Percentiles rank a stretch among this genome's conserved stretches.
phyloP scores from a whole-genome alignment of 495 filamentous ascomycete genomes.

The Extremus antarcticus region DNA sequence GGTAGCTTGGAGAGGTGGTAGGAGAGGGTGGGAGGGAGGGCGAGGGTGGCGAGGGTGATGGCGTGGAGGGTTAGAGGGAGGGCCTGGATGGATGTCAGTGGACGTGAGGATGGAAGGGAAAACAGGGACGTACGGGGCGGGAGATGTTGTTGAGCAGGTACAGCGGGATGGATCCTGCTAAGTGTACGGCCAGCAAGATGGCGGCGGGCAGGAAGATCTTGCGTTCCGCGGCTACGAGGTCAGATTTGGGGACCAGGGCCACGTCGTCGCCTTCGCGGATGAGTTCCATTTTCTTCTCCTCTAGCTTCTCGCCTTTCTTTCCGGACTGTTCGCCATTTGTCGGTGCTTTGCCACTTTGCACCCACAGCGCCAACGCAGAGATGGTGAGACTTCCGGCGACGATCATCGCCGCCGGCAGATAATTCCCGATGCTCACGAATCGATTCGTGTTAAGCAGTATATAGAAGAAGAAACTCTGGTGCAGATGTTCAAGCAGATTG shows the following conservation, averaged over 20 bases:
- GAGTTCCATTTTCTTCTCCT: slow-evolving; percentile 25
- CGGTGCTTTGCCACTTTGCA: slow-evolving; percentile 54
- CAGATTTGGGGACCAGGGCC: slow-evolving; percentile 28
- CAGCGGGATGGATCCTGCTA: slow-evolving; percentile 71
- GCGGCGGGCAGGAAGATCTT: slow-evolving; percentile 67
- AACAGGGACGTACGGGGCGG: slow-evolving; percentile 45
- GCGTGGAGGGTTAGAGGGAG: slow-evolving; percentile 47
- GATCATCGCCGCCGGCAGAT: slow-evolving; percentile 92
- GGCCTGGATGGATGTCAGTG: slow-evolving; percentile 31
- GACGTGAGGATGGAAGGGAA: background rate
- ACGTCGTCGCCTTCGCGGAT: slow-evolving; percentile 25
- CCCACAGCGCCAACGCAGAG: slow-evolving; percentile 86
- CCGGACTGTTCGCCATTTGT: background rate
- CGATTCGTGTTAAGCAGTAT: slow-evolving; percentile 78
- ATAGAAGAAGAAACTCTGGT: slow-evolving; percentile 99
- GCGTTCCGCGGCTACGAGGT: slow-evolving; percentile 43
- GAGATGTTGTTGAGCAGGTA: slow-evolving; percentile 73
- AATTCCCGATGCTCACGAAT: slow-evolving; percentile 97
- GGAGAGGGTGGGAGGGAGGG: slow-evolving; percentile 50
- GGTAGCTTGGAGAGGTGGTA: slow-evolving; percentile 43
- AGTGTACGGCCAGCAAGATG: slow-evolving; percentile 60
- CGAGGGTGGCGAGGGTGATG: slow-evolving; percentile 47
- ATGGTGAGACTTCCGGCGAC: slow-evolving; percentile 90
- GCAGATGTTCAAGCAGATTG: slow-evolving; percentile 90
- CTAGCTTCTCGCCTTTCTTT: slow-evolving; percentile 5